phyloP scores from a whole-genome alignment of 78 protist species.

The Polysphondylium violaceum region DNA sequence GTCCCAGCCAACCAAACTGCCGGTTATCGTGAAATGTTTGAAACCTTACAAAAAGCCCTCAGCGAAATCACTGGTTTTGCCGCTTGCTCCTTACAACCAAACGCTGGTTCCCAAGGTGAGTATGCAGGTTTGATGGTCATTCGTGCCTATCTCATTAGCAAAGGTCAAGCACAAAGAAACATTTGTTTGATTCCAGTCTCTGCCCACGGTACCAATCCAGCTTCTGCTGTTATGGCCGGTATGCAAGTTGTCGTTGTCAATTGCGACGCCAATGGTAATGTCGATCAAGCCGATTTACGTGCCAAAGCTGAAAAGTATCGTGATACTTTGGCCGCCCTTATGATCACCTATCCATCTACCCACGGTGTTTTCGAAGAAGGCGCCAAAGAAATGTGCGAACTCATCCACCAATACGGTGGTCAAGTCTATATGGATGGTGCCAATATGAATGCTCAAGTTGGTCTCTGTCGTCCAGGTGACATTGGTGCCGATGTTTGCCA shows the following conservation, averaged over 20 bases:
- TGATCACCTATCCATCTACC: constrained; percentile 99
- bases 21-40: constrained; percentile 80
- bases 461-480: constrained; percentile 95
- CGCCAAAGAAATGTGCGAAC: constrained; percentile 87
- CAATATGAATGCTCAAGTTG: constrained; percentile 98
- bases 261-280: constrained; percentile 91
- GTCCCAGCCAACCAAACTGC: constrained; percentile 94
- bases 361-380: constrained; percentile 97
- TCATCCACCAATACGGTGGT: constrained; percentile 94
- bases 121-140: constrained; percentile 97
- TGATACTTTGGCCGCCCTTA: constrained; percentile 92
- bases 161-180: constrained; percentile 91
- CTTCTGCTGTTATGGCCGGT: constrained; percentile 95
- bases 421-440: constrained; percentile 99
- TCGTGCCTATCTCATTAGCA: constrained; percentile 88
- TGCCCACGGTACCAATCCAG: constrained; percentile 99
- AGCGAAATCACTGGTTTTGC: constrained; percentile 95
- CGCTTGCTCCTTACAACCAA: constrained; percentile 95
- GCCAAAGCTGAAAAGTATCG: constrained; percentile 88
- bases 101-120: constrained; percentile 98
- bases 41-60: constrained; percentile 72
- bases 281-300: constrained; percentile 90
- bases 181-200: constrained; percentile 97
- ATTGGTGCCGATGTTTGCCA: constrained; percentile 99
- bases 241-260: constrained; percentile 81